phyloP scores from a whole-genome alignment of 139 green algal genomes.

The Marvania coccoides region DNA sequence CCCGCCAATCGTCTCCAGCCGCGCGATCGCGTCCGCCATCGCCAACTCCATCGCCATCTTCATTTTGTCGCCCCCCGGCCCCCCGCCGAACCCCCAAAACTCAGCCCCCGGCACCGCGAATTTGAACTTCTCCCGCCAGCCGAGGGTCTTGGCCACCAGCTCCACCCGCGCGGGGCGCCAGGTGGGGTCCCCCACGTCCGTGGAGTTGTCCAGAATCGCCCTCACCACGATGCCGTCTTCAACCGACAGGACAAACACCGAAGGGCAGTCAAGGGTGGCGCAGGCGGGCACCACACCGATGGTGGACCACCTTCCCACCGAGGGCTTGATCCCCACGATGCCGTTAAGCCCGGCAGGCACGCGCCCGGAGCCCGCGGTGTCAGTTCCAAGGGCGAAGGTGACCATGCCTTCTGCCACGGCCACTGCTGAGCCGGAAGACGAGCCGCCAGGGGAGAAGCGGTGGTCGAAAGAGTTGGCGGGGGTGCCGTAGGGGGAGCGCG shows the following conservation, averaged over 20 bases:
- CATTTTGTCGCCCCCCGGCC: conserved; percentile 35
- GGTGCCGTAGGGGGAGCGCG: conserved; percentile 54
- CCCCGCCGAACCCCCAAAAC: conserved; percentile 50
- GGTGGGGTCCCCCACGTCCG: conserved; percentile 28
- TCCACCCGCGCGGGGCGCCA: conserved; percentile 12
- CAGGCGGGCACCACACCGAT: conserved; percentile 65
- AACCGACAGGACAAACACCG: conserved; percentile 56
- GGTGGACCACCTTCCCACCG: conserved; percentile 50
- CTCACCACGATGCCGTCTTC: conserved; percentile 43
- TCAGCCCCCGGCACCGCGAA: conserved; percentile 49
- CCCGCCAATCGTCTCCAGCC: conserved; percentile 42
- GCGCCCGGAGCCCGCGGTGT: conserved; percentile 69
- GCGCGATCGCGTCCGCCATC: conserved; percentile 35
- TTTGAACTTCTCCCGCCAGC: conserved; percentile 26
- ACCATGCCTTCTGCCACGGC: conserved; percentile 54
- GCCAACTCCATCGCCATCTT: background rate
- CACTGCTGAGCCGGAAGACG: conserved; percentile 52
- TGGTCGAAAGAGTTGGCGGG: conserved; percentile 52
- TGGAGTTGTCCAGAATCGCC: conserved; percentile 30
- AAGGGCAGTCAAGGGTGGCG: conserved; percentile 66
- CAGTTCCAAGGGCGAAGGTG: conserved; percentile 73
- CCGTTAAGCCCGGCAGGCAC: conserved; percentile 62
- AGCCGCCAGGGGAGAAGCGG: conserved; percentile 64
- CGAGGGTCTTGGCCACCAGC: background rate
- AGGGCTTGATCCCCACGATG: conserved; percentile 71